Base-by-base conservation (phyloP, 805 yeast species). In the Sungouiozyma intestinalis region DNA sequence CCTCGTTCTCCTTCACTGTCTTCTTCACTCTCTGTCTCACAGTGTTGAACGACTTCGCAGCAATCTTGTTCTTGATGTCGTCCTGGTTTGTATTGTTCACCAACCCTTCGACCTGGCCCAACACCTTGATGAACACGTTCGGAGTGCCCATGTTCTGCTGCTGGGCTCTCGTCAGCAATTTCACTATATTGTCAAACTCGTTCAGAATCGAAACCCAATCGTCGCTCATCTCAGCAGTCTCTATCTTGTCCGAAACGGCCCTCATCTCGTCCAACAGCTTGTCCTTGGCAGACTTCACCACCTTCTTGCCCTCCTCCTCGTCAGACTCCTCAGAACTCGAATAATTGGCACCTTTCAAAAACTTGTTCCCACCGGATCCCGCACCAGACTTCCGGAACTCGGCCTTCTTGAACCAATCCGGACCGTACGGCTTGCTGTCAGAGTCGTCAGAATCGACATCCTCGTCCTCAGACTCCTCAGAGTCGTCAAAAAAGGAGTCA, bases 271-370 rank as follows among this genome's bases (percentile, higher is more conserved):
- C 97, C 53, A 87, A 63, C 46, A 87, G 72, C 69, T 90, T 92
- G 50, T 88, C 97, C 67, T 82, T 85, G 41, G 97, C 95, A 45
- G 92, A 79, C 68, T 85, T 88, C 52, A 90, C 95, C 35, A 87
- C 86, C 52, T 81, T 83, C 61, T 78, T 81, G 57, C 80, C 84
- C 45, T 81, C 90, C 48, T 70, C 33, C 6, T 29, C 15, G 43
- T 74, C 73, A 40, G 73, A 77, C 36, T 65, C 68, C 18, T 66
- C 73, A 7, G 66, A 65, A 33, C 65, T 67, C 34, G 65, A 62
- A 35, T 58, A 57, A 33, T 54, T 55, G 32, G 62, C 57, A 33
- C 60, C 62, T 44, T 62, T 64, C 50, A 64, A 52, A 44, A 64
- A 63, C 40, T 60, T 60, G 42, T 58, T 59, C 27, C 51, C 54